phyloP scores from a whole-genome alignment of 1,139 yeast species.

The Taphrina pruni region DNA sequence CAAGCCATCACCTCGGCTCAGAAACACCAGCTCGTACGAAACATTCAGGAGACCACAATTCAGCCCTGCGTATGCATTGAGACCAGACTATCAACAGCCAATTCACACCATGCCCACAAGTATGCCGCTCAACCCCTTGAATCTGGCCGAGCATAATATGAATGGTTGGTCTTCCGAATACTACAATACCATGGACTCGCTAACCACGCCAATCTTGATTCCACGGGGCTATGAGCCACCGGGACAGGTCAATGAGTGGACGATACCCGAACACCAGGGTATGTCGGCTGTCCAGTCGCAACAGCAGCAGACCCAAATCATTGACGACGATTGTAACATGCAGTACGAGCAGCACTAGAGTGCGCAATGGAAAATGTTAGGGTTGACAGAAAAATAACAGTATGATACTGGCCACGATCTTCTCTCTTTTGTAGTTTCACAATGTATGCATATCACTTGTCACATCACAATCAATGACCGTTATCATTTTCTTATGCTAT shows the following conservation, averaged over 20 bases:
- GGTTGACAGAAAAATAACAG: too few species aligned
- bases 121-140: background rate
- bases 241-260: background rate
- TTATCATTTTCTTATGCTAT: background rate
- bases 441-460: background rate
- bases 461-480: background rate
- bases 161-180: background rate
- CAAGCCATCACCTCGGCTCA: background rate
- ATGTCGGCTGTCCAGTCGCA: background rate
- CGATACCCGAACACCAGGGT: background rate
- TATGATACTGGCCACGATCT: too few species aligned
- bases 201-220: background rate
- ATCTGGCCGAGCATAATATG: constrained; percentile 4
- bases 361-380: too few species aligned
- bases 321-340: constrained; percentile 9
- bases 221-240: constrained; percentile 12
- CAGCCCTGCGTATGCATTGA: background rate
- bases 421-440: background rate
- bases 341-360: constrained; percentile 3
- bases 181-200: background rate
- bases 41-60: background rate
- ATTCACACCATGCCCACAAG: background rate
- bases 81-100: background rate
- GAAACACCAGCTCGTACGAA: constrained; percentile 5
- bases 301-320: background rate